A percentile compares a stretch with the other conserved stretches of the same genome.
Conservation (phyloP, 192 early-diverging fungal species). For the Dispira simplex region DNA sequence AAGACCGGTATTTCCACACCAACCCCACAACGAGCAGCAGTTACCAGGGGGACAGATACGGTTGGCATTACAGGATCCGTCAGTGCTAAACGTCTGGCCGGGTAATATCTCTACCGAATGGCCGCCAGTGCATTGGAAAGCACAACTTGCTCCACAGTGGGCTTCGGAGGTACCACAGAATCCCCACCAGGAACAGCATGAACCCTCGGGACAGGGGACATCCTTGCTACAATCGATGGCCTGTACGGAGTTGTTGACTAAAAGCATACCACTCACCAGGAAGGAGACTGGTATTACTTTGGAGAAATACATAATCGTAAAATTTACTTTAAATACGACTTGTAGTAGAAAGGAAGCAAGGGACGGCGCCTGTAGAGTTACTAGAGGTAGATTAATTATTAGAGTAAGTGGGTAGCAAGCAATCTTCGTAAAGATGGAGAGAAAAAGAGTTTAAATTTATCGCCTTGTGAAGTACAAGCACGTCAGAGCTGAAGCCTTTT, state of each 20-base stretch:
- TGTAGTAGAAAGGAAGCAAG: too few species aligned
- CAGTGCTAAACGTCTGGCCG: neutral
- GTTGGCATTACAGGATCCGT: neutral
- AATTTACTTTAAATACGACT: too few species aligned
- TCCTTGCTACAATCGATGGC: conserved; percentile 14
- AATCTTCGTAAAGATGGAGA: too few species aligned
- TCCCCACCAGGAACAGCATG: conserved; percentile 10
- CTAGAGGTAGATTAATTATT: too few species aligned
- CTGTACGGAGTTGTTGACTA: conserved; percentile 10
- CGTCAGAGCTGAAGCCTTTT: too few species aligned
- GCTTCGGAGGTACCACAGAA: conserved; percentile 5
- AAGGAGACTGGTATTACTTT: conserved; percentile 18
- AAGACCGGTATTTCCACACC: neutral
- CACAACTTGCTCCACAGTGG: conserved; percentile 6
- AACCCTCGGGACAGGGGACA: conserved; percentile 11
- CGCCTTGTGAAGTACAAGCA: too few species aligned
- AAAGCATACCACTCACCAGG: conserved; percentile 10
- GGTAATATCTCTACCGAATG: neutral
- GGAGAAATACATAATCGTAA: conserved; percentile 10
- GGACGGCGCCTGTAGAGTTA: too few species aligned
- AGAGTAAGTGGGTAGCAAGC: too few species aligned
- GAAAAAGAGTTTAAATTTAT: too few species aligned
- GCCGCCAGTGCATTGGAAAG: neutral
- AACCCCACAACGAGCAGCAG: conserved; percentile 11
- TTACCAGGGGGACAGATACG: conserved; percentile 4